Evolutionary conservation across 2,329 filamentous ascomycete species (phyloP).

Genomic region (Phyllosticta ampelicida): DNA sequence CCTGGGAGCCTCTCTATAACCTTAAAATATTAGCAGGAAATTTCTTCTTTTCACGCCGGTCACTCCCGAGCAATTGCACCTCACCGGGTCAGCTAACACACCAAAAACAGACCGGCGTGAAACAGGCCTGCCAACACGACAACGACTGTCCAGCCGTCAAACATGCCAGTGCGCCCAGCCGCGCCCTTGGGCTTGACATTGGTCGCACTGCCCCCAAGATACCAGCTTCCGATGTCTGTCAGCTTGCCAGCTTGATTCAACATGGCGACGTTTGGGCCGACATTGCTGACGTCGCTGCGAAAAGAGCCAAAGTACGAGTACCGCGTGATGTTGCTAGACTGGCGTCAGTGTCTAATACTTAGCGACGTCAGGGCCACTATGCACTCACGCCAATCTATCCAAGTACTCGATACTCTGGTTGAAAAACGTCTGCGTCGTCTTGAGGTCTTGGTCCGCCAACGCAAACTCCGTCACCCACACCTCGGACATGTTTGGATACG

Average conservation of each 20-base stretch:
- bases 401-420: constrained; percentile 57
- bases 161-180: constrained; percentile 8
- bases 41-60: background rate
- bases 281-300: constrained; percentile 56
- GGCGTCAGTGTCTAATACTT: background rate
- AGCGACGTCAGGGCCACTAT: background rate
- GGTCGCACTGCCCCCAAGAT: constrained; percentile 47
- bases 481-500: constrained; percentile 36
- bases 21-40: background rate
- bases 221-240: constrained; percentile 68
- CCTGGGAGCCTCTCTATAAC: background rate
- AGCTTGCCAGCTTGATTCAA: constrained; percentile 56
- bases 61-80: background rate
- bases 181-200: constrained; percentile 26
- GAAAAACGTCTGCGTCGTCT: constrained; percentile 53
- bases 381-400: constrained; percentile 46
- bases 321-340: constrained; percentile 43
- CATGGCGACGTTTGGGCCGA: constrained; percentile 63
- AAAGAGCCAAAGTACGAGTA: constrained; percentile 74
- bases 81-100: background rate
- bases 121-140: constrained; percentile 4
- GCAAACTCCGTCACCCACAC: constrained; percentile 78
- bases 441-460: constrained; percentile 43
- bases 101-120: background rate
- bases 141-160: constrained; percentile 13